Percentiles rank a stretch among this genome's conserved stretches.
Conservation (phyloP, 2,329 filamentous ascomycete species). For the Diplodia seriata region DNA sequence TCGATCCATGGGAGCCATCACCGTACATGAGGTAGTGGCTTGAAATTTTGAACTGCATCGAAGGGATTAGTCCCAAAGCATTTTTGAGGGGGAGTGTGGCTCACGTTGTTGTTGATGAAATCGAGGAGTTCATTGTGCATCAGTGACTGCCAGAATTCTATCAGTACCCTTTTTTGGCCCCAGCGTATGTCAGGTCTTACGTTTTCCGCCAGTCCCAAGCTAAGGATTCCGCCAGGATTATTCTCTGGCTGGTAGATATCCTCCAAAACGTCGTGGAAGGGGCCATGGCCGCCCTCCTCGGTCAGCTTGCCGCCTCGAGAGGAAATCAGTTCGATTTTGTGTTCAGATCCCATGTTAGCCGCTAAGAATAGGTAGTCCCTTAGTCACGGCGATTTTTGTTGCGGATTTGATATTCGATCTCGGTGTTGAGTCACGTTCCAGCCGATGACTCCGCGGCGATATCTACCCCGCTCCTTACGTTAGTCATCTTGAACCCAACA, state of each 20-base stretch:
- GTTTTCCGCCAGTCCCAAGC: constrained; percentile 62
- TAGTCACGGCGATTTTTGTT: too few relatives aligned
- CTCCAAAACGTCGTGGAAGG: constrained; percentile 47
- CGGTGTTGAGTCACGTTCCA: too few relatives aligned
- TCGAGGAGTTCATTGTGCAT: constrained; percentile 57
- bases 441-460: too few relatives aligned
- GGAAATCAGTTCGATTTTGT: neutral
- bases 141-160: constrained; percentile 39
- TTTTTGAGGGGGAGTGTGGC: constrained; percentile 33
- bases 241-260: constrained; percentile 53
- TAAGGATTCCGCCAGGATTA: constrained; percentile 57
- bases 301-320: constrained; percentile 3
- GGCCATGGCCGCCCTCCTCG: neutral
- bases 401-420: too few relatives aligned
- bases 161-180: neutral
- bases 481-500: too few relatives aligned
- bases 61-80: neutral
- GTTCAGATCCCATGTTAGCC: neutral
- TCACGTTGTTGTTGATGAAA: constrained; percentile 51
- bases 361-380: too few relatives aligned
- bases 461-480: too few relatives aligned
- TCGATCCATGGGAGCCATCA: constrained; percentile 50
- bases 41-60: constrained; percentile 2
- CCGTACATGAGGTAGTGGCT: constrained; percentile 49
- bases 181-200: constrained; percentile 6